Base-by-base conservation (phyloP, 2,329 filamentous ascomycete species). In the Hypoxylon sp. region DNA sequence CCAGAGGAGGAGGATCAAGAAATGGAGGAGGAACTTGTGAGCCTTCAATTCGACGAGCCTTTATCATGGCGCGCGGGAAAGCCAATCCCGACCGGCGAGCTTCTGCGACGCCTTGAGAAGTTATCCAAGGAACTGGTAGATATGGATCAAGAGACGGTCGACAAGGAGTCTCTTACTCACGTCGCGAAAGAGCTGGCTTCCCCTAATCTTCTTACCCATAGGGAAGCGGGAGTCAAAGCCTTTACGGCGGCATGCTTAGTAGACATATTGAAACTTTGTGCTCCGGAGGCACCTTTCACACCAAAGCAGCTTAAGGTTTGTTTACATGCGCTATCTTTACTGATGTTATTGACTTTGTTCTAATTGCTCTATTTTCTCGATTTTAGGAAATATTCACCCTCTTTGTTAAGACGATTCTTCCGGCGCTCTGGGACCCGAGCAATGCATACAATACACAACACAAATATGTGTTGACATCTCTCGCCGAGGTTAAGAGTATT, bases 381-480 rank as follows among this genome's bases (percentile, higher is more conserved):
- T 37, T 60, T 13, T 71, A 97, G 94, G 94, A 97, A 81, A 95
- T 98, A 78, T 99, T 98, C 83, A 91, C 90, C 29, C 88, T 97
- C 69, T 94, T 98, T 78, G 89, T 98, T 74, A 91, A 89, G 64
- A 90, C 91, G 53, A 92, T 97, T 72, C 86, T 98, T 50, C 94
- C 94, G 51, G 90, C 94, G 50, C 88, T 98, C 26, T 91, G 93
- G 75, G 91, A 97, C 75, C 93, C 94, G 11, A 91, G 91, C 42
- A 92, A 97, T 78, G 91, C 94, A 9, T 98, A 98, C 84, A 95
- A 97, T 80, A 90, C 90, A 69, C 94, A 98, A 80, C 94, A 99
- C 82, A 90, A 96, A 81, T 96, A 97, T 77, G 92, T 98, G 69
- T 85, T 99, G 67, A 89, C 90, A 68, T 98, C 94, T 17, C 87